Percentiles rank a stretch among this genome's conserved stretches.
phyloP scores from a whole-genome alignment of 2,329 filamentous ascomycete genomes.

The Ascochyta rabiei region DNA sequence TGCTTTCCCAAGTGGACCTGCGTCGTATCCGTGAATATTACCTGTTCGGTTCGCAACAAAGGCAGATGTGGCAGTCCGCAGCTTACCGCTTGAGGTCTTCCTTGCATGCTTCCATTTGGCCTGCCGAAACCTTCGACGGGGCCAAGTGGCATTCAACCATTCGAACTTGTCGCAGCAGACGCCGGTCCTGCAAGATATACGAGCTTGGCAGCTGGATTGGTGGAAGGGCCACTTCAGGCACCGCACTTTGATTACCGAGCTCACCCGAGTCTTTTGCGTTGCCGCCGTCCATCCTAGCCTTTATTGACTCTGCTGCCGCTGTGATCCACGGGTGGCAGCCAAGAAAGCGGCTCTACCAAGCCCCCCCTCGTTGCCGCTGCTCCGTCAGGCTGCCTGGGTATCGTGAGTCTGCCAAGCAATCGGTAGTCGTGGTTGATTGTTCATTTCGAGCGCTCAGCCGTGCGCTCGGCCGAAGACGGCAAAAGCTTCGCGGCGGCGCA shows the following conservation, averaged over 20 bases:
- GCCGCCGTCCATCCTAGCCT: not conserved
- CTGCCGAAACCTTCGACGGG: not conserved
- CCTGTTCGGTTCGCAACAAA: not conserved
- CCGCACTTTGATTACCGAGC: constrained; percentile 10
- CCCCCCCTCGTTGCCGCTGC: not conserved
- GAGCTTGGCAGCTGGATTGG: constrained; percentile 9
- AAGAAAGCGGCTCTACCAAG: constrained; percentile 14
- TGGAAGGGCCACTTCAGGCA: constrained; percentile 1
- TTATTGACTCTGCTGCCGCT: not conserved
- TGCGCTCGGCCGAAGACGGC: constrained; percentile 12
- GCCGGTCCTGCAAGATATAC: constrained; percentile 9
- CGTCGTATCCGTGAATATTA: constrained; percentile 3
- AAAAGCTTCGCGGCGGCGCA: not conserved
- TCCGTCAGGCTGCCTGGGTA: not conserved
- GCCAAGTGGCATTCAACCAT: constrained; percentile 11
- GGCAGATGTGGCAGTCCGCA: not conserved
- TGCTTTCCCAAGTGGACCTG: constrained; percentile 1
- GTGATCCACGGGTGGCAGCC: constrained; percentile 2
- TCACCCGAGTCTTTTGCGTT: constrained; percentile 9
- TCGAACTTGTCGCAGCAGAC: constrained; percentile 3
- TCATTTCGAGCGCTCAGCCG: not conserved
- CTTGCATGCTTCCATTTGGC: constrained; percentile 11
- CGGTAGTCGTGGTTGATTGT: not conserved
- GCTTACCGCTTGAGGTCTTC: constrained; percentile 10
- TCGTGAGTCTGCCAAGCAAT: constrained; percentile 5